A percentile compares a stretch with the other conserved stretches of the same genome.
phyloP scores from a whole-genome alignment of 768 basidiomycete genomes.

The Tulasnella sp. region DNA sequence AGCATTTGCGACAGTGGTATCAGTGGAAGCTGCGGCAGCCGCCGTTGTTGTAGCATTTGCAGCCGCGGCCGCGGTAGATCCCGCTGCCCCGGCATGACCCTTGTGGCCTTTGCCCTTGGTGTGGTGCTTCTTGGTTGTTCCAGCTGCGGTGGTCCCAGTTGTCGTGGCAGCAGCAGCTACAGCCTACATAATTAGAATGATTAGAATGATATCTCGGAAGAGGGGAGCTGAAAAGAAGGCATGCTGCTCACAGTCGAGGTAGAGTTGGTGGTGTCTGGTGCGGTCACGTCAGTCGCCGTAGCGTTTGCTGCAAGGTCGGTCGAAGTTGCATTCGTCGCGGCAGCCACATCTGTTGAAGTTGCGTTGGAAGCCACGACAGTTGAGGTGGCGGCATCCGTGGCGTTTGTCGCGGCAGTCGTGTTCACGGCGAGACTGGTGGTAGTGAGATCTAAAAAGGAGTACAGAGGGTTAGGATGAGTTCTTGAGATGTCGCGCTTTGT shows the following conservation, averaged over 20 bases:
- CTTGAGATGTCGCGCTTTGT: no score
- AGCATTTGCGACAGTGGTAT: constrained; percentile 13
- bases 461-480: no score
- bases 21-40: constrained; percentile 10
- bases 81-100: no score
- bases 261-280: not conserved
- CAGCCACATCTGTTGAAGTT: constrained; percentile 11
- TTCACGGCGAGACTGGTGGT: no score
- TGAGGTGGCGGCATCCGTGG: constrained; percentile 42
- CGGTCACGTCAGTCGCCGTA: not conserved
- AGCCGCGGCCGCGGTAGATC: not conserved
- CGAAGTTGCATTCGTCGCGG: not conserved
- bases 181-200: constrained; percentile 6
- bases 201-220: constrained; percentile 7
- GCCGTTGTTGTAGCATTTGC: constrained; percentile 16
- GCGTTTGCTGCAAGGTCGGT: not conserved
- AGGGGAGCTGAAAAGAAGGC: not conserved
- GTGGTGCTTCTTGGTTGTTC: no score
- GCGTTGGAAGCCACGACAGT: constrained; percentile 41
- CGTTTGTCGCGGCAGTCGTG: no score
- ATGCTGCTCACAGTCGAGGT: not conserved
- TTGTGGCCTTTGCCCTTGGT: no score
- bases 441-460: no score
- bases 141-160: constrained; percentile 1
- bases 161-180: not conserved